Percentiles rank a stretch among this genome's conserved stretches.
These are phyloP conservation scores for Camellia oleifera DNA, from an alignment of 179 eudicot species.

Conservation along the genomic window DNA sequence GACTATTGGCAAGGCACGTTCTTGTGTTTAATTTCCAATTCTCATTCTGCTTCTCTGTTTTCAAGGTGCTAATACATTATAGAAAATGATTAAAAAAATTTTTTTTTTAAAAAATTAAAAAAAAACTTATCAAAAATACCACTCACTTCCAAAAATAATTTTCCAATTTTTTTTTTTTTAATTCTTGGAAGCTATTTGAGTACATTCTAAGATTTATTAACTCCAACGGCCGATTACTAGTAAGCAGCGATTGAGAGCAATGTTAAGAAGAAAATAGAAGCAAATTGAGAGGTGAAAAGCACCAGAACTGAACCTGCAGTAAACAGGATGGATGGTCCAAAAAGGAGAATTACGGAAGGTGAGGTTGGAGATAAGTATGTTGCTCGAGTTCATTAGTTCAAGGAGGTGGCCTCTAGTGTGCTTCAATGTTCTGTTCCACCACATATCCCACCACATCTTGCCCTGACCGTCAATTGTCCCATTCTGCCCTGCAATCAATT, in stretches of 20 bases:
- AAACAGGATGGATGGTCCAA: constrained; percentile 98
- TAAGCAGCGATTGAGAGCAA: background rate
- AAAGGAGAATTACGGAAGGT: constrained; percentile 92
- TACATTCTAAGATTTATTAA: background rate
- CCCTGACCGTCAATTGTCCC: constrained; percentile 96
- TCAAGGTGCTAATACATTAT: background rate
- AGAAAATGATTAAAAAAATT: background rate
- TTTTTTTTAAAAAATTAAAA: background rate
- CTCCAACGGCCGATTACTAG: background rate
- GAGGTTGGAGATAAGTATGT: constrained; percentile 85
- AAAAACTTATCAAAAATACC: no score
- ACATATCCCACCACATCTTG: constrained; percentile 96
- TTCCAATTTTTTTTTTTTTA: no score
- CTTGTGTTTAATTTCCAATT: background rate
- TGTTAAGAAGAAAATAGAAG: background rate
- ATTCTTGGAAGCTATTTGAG: background rate
- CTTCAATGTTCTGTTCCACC: constrained; percentile 95
- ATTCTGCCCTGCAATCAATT: constrained; percentile 55
- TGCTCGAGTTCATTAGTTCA: constrained; percentile 71
- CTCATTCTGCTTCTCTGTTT: background rate
- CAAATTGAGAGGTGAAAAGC: background rate
- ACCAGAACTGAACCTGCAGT: constrained; percentile 65
- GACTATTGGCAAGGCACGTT: background rate
- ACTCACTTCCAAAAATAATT: no score
- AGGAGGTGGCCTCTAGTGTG: constrained; percentile 97